Evolutionary conservation across 345 rosid species (phyloP).

Genomic region (Salix brachista): DNA sequence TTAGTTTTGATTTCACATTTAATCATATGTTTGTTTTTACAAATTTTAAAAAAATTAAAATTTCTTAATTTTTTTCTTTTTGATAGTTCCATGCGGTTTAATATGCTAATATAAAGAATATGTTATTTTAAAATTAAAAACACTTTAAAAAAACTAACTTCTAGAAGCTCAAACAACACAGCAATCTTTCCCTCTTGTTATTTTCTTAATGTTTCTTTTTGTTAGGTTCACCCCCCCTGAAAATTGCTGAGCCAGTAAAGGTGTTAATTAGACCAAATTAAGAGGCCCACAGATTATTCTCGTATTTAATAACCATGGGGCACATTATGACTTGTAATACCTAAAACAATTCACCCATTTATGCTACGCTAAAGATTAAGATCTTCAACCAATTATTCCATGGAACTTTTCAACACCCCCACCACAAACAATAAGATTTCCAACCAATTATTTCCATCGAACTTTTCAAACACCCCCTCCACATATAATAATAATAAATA

Average conservation of each 20-base stretch:
- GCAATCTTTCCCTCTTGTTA: background rate
- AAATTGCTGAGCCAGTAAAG: background rate
- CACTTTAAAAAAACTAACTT: too few species aligned
- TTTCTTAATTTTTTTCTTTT: too few species aligned
- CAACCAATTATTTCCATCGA: background rate
- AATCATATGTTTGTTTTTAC: too few species aligned
- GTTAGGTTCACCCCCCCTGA: conserved; percentile 6
- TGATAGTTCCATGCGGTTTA: too few species aligned
- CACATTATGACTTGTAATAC: background rate
- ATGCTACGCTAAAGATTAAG: background rate
- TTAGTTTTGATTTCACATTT: background rate
- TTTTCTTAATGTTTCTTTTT: background rate
- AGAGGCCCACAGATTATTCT: background rate
- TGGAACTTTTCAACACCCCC: background rate
- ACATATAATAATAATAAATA: too few species aligned
- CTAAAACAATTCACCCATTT: background rate
- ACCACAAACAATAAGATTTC: background rate
- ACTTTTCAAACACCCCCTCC: background rate
- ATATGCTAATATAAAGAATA: too few species aligned
- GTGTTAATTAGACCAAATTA: background rate
- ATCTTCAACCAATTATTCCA: background rate
- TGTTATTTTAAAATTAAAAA: too few species aligned
- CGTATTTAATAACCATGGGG: background rate
- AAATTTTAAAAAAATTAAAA: too few species aligned
- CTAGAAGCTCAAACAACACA: too few species aligned